Evolutionary conservation across 1,284 basidiomycete genomes (phyloP).

Genomic region (Meira miltonrushii): DNA sequence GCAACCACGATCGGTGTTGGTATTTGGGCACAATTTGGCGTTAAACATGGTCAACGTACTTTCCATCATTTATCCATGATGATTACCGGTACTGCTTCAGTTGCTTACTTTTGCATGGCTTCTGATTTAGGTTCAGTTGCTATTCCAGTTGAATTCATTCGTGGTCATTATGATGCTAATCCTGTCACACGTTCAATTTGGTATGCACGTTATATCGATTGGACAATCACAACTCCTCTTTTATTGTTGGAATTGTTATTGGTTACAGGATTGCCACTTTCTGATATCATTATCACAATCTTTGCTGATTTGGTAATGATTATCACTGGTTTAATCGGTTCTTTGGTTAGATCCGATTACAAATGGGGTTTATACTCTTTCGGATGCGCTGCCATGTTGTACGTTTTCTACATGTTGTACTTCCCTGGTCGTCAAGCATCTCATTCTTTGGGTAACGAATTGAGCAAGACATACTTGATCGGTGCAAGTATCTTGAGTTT

Average conservation of each 20-base stretch:
- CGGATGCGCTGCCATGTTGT: slow-evolving; percentile 56
- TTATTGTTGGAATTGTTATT: slow-evolving; percentile 60
- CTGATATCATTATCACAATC: slow-evolving; percentile 59
- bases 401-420: slow-evolving; percentile 50
- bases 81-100: slow-evolving; percentile 48
- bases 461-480: slow-evolving; percentile 54
- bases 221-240: slow-evolving; percentile 59
- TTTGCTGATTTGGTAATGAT: slow-evolving; percentile 59
- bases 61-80: slow-evolving; percentile 56
- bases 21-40: slow-evolving; percentile 25
- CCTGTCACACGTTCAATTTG: slow-evolving; percentile 59
- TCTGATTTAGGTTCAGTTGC: slow-evolving; percentile 61
- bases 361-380: slow-evolving; percentile 58
- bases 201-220: slow-evolving; percentile 54
- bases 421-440: slow-evolving; percentile 52
- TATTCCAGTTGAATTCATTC: slow-evolving; percentile 57
- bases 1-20: slow-evolving; percentile 40
- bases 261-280: slow-evolving; percentile 59
- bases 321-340: slow-evolving; percentile 59
- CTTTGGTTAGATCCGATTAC: slow-evolving; percentile 58
- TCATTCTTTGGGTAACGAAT: slow-evolving; percentile 53
- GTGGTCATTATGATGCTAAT: slow-evolving; percentile 31
- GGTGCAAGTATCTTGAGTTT: slow-evolving; percentile 49
- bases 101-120: slow-evolving; percentile 61
- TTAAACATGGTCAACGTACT: slow-evolving; percentile 55